Evolutionary conservation across 495 filamentous ascomycete genomes (phyloP).

Genomic region (Neurospora sp.): DNA sequence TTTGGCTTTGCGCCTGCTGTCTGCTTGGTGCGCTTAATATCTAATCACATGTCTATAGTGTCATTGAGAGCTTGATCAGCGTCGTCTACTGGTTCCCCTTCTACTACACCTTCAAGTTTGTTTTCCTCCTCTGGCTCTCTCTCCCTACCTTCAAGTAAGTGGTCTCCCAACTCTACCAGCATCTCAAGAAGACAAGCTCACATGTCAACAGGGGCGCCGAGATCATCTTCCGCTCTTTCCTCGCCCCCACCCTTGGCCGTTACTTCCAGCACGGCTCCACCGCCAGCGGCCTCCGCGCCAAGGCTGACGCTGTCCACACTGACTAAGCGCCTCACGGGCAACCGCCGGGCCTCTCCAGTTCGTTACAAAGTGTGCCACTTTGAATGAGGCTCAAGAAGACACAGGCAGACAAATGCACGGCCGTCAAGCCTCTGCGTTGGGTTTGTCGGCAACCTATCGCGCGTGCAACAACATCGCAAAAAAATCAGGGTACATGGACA

Average conservation of each 20-base stretch:
- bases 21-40: background rate
- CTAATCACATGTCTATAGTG: slow-evolving; percentile 29
- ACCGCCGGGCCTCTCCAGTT: background rate
- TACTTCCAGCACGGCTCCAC: slow-evolving; percentile 76
- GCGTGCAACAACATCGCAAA: background rate
- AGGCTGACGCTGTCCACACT: slow-evolving; percentile 68
- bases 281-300: slow-evolving; percentile 79
- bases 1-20: background rate
- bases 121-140: slow-evolving; percentile 91
- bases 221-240: slow-evolving; percentile 89
- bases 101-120: slow-evolving; percentile 99
- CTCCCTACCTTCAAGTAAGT: slow-evolving; percentile 87
- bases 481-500: background rate
- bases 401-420: background rate
- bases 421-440: background rate
- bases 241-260: slow-evolving; percentile 81
- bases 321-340: slow-evolving; percentile 29
- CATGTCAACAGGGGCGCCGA: slow-evolving; percentile 65
- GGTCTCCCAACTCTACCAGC: background rate
- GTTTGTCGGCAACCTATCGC: background rate
- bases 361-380: slow-evolving; percentile 15
- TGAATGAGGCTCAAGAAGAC: slow-evolving; percentile 4
- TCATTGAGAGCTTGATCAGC: slow-evolving; percentile 84
- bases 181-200: background rate
- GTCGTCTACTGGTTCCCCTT: slow-evolving; percentile 99